Evolutionary conservation across 2,329 filamentous ascomycete genomes (phyloP).

Genomic region (Alternaria conjuncta): DNA sequence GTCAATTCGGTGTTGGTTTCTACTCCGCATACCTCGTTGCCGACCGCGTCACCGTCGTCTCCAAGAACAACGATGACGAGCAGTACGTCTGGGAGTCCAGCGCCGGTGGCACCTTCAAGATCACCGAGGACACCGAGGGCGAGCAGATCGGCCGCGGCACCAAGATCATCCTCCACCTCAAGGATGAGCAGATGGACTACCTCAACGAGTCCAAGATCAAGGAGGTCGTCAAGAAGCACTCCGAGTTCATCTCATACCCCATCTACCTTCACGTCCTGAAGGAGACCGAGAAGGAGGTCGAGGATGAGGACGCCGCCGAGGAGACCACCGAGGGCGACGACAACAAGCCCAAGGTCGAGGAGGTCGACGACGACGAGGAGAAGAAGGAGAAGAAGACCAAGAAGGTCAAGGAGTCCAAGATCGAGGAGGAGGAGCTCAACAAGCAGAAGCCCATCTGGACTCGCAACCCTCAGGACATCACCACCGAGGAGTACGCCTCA

Average conservation of each 20-base stretch:
- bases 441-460: conserved; percentile 99
- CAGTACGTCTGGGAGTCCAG: conserved; percentile 99
- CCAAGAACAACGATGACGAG: conserved; percentile 99
- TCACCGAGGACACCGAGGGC: conserved; percentile 87
- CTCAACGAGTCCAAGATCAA: conserved; percentile 99
- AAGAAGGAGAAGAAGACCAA: conserved; percentile 97
- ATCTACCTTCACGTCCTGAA: conserved; percentile 99
- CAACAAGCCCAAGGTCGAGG: conserved; percentile 96
- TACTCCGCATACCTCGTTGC: conserved; percentile 99
- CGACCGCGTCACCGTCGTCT: conserved; percentile 92
- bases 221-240: conserved; percentile 99
- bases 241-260: conserved; percentile 99
- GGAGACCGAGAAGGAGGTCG: conserved; percentile 99
- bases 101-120: conserved; percentile 96
- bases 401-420: conserved; percentile 98
- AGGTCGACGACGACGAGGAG: conserved; percentile 85
- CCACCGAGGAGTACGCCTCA: conserved; percentile 92
- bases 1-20: conserved; percentile 99
- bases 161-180: conserved; percentile 98
- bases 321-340: conserved; percentile 76
- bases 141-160: conserved; percentile 91
- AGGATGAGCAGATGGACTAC: conserved; percentile 99
- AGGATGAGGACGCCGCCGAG: conserved; percentile 82
- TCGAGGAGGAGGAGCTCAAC: conserved; percentile 99
- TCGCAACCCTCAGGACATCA: conserved; percentile 95